Conservation (phyloP, 306 rosid genomes). For the Rubus parviflorus region DNA sequence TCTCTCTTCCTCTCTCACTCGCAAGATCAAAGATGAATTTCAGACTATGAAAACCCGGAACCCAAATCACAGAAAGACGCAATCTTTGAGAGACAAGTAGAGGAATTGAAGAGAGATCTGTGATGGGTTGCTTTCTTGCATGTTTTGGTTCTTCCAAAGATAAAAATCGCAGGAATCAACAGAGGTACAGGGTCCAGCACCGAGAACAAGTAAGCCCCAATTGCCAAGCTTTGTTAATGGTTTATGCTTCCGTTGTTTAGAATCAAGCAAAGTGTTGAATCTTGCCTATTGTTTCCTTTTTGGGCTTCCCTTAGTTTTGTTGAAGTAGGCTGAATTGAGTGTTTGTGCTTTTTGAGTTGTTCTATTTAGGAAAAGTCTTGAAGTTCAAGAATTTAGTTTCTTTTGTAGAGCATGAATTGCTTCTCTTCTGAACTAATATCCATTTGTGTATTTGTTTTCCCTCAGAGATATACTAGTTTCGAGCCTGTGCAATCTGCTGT, state of each 20-base stretch:
- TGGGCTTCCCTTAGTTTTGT: constrained; percentile 4
- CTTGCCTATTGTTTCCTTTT: background rate
- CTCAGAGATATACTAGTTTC: constrained; percentile 45
- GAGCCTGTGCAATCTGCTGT: constrained; percentile 41
- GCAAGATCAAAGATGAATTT: background rate
- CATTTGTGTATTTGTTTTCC: constrained; percentile 15
- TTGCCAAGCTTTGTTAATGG: background rate
- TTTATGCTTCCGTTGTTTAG: background rate
- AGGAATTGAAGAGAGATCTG: constrained; percentile 17
- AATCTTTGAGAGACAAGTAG: constrained; percentile 22
- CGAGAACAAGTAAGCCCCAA: constrained; percentile 33
- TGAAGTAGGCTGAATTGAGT: background rate
- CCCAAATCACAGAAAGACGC: constrained; percentile 14
- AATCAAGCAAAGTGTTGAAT: background rate
- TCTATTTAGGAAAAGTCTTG: background rate
- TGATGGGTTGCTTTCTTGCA: constrained; percentile 77
- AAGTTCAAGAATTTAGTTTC: background rate
- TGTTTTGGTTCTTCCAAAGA: constrained; percentile 80
- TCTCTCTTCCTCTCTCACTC: constrained; percentile 11
- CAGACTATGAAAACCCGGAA: constrained; percentile 32
- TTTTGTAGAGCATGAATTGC: constrained; percentile 27
- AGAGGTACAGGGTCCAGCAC: constrained; percentile 43
- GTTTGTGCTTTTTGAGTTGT: background rate
- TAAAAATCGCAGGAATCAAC: constrained; percentile 39
- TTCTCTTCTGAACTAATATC: background rate